Percentiles rank a stretch among this genome's conserved stretches.
Conservation (phyloP, 2,329 filamentous ascomycete genomes). For the Penicillium psychrosexuale region DNA sequence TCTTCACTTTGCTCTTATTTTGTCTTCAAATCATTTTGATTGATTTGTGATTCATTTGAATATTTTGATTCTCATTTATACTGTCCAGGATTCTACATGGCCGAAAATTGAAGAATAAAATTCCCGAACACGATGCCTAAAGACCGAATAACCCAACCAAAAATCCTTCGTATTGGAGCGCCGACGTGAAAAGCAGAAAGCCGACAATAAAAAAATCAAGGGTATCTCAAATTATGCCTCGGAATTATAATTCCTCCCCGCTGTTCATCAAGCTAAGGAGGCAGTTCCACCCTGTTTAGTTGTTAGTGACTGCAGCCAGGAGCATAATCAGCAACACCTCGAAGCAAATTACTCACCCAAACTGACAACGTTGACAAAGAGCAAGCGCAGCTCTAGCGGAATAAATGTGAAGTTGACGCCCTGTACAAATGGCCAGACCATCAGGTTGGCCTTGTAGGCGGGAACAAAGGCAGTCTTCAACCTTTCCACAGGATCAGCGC, state of each 20-base stretch:
- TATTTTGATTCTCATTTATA: background rate
- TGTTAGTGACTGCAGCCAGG: slow-evolving; percentile 3
- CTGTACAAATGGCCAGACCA: slow-evolving; percentile 85
- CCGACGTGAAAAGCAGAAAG: slow-evolving; percentile 8
- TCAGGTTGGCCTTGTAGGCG: slow-evolving; percentile 77
- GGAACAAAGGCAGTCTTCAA: slow-evolving; percentile 66
- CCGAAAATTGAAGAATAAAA: background rate
- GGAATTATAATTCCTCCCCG: slow-evolving; percentile 30
- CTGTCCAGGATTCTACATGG: background rate
- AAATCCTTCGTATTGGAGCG: slow-evolving; percentile 8
- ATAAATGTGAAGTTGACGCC: slow-evolving; percentile 83
- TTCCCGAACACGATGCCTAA: background rate
- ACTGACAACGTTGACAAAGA: slow-evolving; percentile 81
- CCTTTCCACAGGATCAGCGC: slow-evolving; percentile 63
- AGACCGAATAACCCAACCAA: slow-evolving; percentile 4
- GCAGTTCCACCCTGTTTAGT: slow-evolving; percentile 55
- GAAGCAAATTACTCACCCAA: slow-evolving; percentile 51
- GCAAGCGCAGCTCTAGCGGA: slow-evolving; percentile 75
- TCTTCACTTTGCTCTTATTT: background rate
- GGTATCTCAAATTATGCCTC: slow-evolving; percentile 35
- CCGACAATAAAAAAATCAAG: slow-evolving; percentile 14
- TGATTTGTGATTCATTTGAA: background rate
- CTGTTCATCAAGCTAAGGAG: slow-evolving; percentile 57
- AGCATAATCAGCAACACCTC: background rate
- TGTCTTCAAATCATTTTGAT: background rate